phyloP scores from a whole-genome alignment of 2,329 filamentous ascomycete genomes.

The Pseudogymnoascus sp. region DNA sequence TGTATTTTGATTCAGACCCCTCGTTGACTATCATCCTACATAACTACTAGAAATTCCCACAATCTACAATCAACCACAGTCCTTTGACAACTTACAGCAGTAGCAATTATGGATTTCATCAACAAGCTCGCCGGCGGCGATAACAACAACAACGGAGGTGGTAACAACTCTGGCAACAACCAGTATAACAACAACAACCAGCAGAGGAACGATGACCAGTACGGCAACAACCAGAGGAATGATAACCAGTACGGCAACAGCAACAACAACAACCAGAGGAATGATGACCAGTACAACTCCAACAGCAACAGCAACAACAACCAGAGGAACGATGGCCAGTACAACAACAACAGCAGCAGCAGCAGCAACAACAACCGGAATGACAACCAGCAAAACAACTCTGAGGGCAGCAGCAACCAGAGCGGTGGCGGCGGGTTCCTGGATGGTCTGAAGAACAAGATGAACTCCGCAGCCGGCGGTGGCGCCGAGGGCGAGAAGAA shows the following conservation, averaged over 20 bases:
- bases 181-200: slow-evolving; percentile 10
- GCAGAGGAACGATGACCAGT: slow-evolving; percentile 16
- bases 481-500: slow-evolving; percentile 71
- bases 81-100: not conserved
- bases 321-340: slow-evolving; percentile 30
- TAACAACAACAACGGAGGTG: slow-evolving; percentile 26
- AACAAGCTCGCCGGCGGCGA: slow-evolving; percentile 43
- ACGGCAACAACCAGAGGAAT: slow-evolving; percentile 27
- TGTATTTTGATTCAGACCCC: not conserved
- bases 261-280: slow-evolving; percentile 24
- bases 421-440: slow-evolving; percentile 41
- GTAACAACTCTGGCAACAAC: slow-evolving; percentile 16
- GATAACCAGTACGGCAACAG: slow-evolving; percentile 18
- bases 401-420: slow-evolving; percentile 25
- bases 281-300: slow-evolving; percentile 24
- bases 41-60: not conserved
- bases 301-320: slow-evolving; percentile 14
- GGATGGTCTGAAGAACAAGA: slow-evolving; percentile 58
- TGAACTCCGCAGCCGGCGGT: slow-evolving; percentile 66
- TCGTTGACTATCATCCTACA: not conserved
- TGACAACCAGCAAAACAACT: slow-evolving; percentile 27
- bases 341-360: slow-evolving; percentile 30
- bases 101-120: slow-evolving; percentile 45
- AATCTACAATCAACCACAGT: not conserved
- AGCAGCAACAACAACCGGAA: slow-evolving; percentile 13